Percentiles rank a stretch among this genome's conserved stretches.
Evolutionary conservation across 2,329 filamentous ascomycete genomes (phyloP).

Genomic region (Penicillium thymicola): DNA sequence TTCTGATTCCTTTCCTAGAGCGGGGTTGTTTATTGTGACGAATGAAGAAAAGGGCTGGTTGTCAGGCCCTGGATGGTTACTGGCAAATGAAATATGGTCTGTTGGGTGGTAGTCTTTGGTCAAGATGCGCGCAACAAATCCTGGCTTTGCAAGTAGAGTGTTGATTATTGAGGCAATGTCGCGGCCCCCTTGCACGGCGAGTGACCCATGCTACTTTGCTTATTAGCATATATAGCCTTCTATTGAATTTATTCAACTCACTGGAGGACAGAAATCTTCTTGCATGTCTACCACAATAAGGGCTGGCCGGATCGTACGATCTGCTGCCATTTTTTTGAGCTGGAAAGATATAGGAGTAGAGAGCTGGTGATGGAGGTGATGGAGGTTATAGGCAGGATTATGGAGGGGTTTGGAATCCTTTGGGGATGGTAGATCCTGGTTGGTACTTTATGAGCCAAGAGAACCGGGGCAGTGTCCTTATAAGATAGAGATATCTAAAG

Average conservation of each 20-base stretch:
- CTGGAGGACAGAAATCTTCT: constrained; percentile 91
- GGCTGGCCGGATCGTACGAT: constrained; percentile 44
- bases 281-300: constrained; percentile 82
- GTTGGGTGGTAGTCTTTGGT: constrained; percentile 90
- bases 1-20: constrained; percentile 54
- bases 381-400: neutral
- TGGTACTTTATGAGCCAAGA: neutral
- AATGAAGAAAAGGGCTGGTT: constrained; percentile 66
- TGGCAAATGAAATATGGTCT: constrained; percentile 83
- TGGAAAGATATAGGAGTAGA: neutral
- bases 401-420: neutral
- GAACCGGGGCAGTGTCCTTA: neutral
- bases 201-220: constrained; percentile 65
- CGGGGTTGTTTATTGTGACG: constrained; percentile 55
- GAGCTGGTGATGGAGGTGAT: too few relatives aligned
- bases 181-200: constrained; percentile 74
- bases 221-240: neutral
- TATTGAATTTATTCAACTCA: constrained; percentile 44
- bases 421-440: neutral
- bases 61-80: constrained; percentile 64
- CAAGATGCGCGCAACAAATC: constrained; percentile 70
- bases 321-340: neutral
- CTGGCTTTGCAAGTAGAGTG: constrained; percentile 63
- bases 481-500: neutral
- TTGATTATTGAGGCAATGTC: constrained; percentile 70